Conservation (phyloP, 1,284 basidiomycete genomes). For the Sphagnurus paluster region DNA sequence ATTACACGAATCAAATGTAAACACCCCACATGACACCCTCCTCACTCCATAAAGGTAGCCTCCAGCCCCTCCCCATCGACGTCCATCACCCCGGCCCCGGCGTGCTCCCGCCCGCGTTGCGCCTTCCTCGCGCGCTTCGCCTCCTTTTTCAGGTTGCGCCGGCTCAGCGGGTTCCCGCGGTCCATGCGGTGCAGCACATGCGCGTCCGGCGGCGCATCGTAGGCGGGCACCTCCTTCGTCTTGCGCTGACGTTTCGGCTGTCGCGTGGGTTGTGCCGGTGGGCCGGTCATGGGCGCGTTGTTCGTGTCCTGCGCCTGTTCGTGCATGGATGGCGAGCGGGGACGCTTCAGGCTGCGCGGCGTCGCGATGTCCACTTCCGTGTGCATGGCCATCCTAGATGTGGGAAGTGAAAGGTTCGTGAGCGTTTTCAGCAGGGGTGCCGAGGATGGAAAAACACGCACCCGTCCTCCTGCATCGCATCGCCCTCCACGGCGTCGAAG, state of each 20-base stretch:
- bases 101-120: conserved; percentile 25
- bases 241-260: conserved; percentile 62
- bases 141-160: conserved; percentile 58
- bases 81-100: conserved; percentile 37
- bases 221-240: conserved; percentile 49
- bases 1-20: not conserved
- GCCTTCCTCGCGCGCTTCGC: conserved; percentile 58
- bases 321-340: conserved; percentile 38
- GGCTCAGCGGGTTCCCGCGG: conserved; percentile 54
- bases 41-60: conserved; percentile 48
- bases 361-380: conserved; percentile 44
- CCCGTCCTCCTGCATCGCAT: conserved; percentile 53
- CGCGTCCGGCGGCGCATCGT: conserved; percentile 45
- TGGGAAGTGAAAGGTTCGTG: not conserved
- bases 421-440: not conserved
- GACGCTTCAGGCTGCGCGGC: conserved; percentile 38
- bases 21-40: not conserved
- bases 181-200: conserved; percentile 45
- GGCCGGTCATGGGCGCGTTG: conserved; percentile 17
- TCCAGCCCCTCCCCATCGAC: conserved; percentile 43
- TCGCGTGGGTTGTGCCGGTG: conserved; percentile 31
- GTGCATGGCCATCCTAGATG: conserved; percentile 34
- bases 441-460: conserved; percentile 25
- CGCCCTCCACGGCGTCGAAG: conserved; percentile 33
- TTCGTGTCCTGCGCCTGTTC: conserved; percentile 17